Base-by-base conservation (phyloP, 768 basidiomycete genomes). In the Kwoniella dejecticola region DNA sequence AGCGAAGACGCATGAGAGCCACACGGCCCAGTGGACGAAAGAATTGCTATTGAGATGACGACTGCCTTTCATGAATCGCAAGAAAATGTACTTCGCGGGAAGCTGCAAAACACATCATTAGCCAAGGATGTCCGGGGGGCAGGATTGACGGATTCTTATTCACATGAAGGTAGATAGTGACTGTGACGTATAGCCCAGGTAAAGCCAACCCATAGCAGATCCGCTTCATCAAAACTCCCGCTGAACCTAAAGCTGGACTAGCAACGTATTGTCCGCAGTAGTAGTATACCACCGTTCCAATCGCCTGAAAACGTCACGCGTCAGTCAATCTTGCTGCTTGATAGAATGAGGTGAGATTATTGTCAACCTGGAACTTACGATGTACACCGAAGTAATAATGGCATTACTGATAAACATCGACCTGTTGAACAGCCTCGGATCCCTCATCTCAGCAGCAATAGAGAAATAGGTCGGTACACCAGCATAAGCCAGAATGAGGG, bases 371-470 rank as follows among this genome's bases (percentile, higher is more conserved):
- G 21, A 12, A 63, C 67, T 63, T 57, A 68, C 67, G 19, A 70
- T 42, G 41, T 74, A 74, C 1, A 67, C 52, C 21, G 58, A 55
- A 11, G 69, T 77, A 45, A 75, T 66, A 60, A 78, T 62, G 4
- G 57, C 44, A 60, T 76, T 71, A 47, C 67, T 71, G 10, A 64
- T 52, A 52, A 75, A 53, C 50, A 79, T 63, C 15, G 72, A 58
- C 55, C 70, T 72, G 45, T 69, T 76, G 71, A 73, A 80, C 46
- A 77, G 65, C 31, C 64, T 66, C 3, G 72, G 77, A 52, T 74
- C 57, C 27, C 68, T 58, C 79, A 81, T 79, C 66, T 81, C 80
- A 17, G 76, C 74, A 33, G 71, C 67, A 42, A 79, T 63, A 26
- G 50, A 52, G 58, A 69, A 54, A 45, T 69, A 69, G 29, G 60